Evolutionary conservation across 2,329 filamentous ascomycete genomes (phyloP).

Genomic region (Penicillium sp.): DNA sequence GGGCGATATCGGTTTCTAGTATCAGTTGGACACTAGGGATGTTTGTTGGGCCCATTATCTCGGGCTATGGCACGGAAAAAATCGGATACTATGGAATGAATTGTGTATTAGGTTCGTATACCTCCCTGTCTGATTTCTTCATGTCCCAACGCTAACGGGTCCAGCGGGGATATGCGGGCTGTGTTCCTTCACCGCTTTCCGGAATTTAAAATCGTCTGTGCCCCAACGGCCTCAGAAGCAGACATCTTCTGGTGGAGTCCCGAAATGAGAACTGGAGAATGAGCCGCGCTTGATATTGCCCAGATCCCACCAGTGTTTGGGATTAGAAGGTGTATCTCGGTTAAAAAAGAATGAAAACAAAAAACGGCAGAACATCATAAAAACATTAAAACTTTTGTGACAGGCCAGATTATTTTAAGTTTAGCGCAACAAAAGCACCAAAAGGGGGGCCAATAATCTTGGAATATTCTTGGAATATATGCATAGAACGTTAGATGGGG

Average conservation of each 20-base stretch:
- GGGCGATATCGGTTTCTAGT: conserved; percentile 23
- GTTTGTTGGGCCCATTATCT: conserved; percentile 23
- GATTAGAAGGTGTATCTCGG: not conserved
- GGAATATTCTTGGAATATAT: not conserved
- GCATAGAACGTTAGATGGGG: not conserved
- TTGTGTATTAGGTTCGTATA: conserved; percentile 17
- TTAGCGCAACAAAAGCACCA: not conserved
- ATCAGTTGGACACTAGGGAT: conserved; percentile 25
- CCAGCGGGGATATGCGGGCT: conserved; percentile 17
- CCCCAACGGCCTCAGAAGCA: not conserved
- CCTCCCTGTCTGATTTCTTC: conserved; percentile 1
- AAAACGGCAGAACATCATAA: not conserved
- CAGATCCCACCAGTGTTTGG: not conserved
- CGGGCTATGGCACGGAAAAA: conserved; percentile 19
- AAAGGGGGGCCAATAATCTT: not conserved
- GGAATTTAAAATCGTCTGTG: conserved; percentile 11
- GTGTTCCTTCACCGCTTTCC: conserved; percentile 11
- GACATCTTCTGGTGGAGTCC: not conserved
- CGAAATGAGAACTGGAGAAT: not conserved
- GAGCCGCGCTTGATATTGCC: not conserved
- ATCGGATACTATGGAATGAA: conserved; percentile 25
- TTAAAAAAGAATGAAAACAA: not conserved
- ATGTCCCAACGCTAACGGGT: not conserved
- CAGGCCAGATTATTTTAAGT: not conserved
- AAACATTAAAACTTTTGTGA: not conserved